These are phyloP conservation scores for Ascochyta clinopodiicola DNA, from an alignment of 2,329 filamentous ascomycete species.

Conservation along the genomic window DNA sequence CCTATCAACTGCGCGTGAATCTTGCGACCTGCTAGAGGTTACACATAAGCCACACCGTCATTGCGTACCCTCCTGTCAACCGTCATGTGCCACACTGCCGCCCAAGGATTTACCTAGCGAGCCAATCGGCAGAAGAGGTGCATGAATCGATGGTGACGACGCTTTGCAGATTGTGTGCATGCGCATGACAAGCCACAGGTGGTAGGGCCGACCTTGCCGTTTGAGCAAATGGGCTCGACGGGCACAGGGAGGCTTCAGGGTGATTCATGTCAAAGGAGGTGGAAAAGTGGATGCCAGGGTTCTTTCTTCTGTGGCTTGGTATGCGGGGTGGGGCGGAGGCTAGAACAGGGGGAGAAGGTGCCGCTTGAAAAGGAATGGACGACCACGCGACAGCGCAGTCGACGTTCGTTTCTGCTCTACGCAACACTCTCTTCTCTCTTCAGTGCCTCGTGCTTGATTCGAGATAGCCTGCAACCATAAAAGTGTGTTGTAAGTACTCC, in stretches of 20 bases:
- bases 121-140: constrained; percentile 14
- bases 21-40: background rate
- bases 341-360: constrained; percentile 12
- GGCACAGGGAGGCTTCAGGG: background rate
- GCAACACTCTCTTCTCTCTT: constrained; percentile 3
- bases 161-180: constrained; percentile 11
- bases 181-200: constrained; percentile 17
- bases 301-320: constrained; percentile 9
- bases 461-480: background rate
- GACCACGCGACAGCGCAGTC: constrained; percentile 15
- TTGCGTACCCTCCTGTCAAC: background rate
- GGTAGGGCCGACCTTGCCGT: constrained; percentile 12
- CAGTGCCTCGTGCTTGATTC: background rate
- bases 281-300: constrained; percentile 3
- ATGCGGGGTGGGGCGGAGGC: constrained; percentile 4
- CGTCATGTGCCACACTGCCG: constrained; percentile 9
- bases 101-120: constrained; percentile 4
- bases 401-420: constrained; percentile 9
- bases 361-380: constrained; percentile 6
- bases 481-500: constrained; percentile 4
- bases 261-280: background rate
- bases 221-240: background rate
- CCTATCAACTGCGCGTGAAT: background rate
- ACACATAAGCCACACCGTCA: constrained; percentile 9
- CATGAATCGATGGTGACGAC: constrained; percentile 15